Evolutionary conservation across 805 yeast species (phyloP).

Genomic region (Barnettozyma populi): DNA sequence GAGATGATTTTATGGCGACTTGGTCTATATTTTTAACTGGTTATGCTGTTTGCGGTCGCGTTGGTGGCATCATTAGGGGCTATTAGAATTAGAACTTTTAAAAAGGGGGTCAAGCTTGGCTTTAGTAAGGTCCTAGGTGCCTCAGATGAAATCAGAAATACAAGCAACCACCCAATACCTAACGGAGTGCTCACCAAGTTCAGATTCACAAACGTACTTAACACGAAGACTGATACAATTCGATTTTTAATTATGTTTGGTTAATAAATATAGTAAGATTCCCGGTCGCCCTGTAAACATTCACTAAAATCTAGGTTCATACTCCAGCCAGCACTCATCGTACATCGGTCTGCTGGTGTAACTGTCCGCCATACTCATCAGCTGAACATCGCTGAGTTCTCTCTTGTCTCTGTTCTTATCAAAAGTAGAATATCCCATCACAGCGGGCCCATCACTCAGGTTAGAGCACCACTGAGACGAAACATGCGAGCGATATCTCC

Average conservation of each 20-base stretch:
- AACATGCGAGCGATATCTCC: slow-evolving; percentile 38
- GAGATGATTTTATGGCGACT: slow-evolving; percentile 5
- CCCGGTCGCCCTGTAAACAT: no score
- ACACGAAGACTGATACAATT: background rate
- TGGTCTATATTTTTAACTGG: slow-evolving; percentile 6
- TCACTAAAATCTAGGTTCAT: slow-evolving; percentile 3
- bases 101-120: slow-evolving; percentile 5
- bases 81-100: slow-evolving; percentile 1
- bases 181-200: background rate
- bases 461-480: slow-evolving; percentile 41
- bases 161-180: background rate
- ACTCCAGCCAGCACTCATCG: slow-evolving; percentile 46
- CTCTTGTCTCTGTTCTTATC: slow-evolving; percentile 5
- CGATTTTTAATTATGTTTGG: background rate
- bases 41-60: slow-evolving; percentile 2
- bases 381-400: slow-evolving; percentile 34
- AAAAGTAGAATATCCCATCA: slow-evolving; percentile 22
- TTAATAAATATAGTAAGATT: no score
- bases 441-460: slow-evolving; percentile 18
- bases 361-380: slow-evolving; percentile 53
- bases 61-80: slow-evolving; percentile 1
- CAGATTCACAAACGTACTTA: slow-evolving; percentile 1
- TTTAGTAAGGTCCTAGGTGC: background rate
- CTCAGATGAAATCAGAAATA: background rate
- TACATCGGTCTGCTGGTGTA: slow-evolving; percentile 47